Percentiles rank a stretch among this genome's conserved stretches.
Evolutionary conservation across 352 stramenopile species (phyloP).

Genomic region (Globisporangium paroecandrum): DNA sequence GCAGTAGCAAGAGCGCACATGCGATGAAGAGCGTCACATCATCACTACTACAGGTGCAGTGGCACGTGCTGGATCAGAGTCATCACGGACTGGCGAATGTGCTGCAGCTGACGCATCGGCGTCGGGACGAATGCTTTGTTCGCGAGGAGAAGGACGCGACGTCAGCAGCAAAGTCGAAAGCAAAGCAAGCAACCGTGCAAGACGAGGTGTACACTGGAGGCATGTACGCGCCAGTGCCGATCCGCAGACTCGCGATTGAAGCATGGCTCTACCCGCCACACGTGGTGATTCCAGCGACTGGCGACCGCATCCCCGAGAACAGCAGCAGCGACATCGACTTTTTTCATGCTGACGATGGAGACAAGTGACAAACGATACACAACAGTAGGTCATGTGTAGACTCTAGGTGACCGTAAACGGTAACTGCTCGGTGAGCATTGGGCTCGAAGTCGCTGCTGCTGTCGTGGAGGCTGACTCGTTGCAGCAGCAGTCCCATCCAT

Average conservation of each 20-base stretch:
- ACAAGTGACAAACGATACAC: background rate
- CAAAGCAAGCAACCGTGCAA: conserved; percentile 2
- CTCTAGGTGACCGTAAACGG: background rate
- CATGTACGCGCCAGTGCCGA: conserved; percentile 46
- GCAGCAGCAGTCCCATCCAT: too few species aligned
- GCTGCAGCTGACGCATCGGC: conserved; percentile 22
- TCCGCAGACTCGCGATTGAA: conserved; percentile 51
- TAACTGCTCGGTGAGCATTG: too few species aligned
- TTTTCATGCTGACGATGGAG: conserved; percentile 23
- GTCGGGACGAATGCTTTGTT: conserved; percentile 26
- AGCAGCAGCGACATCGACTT: conserved; percentile 44
- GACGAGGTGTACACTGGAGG: conserved; percentile 26
- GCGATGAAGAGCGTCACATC: conserved; percentile 27
- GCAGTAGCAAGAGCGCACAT: conserved; percentile 1
- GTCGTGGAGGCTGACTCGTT: too few species aligned
- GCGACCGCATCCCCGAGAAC: conserved; percentile 46
- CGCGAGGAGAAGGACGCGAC: background rate
- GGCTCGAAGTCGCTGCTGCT: too few species aligned
- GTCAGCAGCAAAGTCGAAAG: background rate
- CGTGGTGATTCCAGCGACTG: conserved; percentile 54
- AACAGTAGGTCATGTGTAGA: background rate
- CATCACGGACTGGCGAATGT: conserved; percentile 45
- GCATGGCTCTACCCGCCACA: conserved; percentile 74
- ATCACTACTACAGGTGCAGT: conserved; percentile 49
- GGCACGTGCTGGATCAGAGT: conserved; percentile 48